Conservation (phyloP, 225 moss, liverwort and hornwort genomes). For the Takakia lepidozioides region DNA sequence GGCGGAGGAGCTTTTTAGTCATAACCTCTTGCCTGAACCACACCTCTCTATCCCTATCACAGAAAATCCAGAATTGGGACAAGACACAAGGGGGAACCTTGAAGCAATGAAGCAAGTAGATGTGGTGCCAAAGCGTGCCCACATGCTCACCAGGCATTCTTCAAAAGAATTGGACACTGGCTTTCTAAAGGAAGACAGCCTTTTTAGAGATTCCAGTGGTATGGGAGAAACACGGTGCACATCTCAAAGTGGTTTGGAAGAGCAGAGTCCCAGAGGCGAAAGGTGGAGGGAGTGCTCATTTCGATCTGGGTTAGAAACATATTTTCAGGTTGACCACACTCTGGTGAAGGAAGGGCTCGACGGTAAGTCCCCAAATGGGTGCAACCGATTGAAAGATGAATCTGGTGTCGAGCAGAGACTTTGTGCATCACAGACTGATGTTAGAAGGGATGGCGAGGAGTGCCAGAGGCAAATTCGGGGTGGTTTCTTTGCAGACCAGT, state of each 20-base stretch:
- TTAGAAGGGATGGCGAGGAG: conserved; percentile 3
- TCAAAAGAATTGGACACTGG: conserved; percentile 8
- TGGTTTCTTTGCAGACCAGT: conserved; percentile 89
- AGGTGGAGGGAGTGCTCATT: too few relatives aligned
- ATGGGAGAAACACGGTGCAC: too few relatives aligned
- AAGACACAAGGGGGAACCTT: conserved; percentile 16
- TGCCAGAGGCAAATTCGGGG: conserved; percentile 29
- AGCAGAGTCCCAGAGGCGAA: too few relatives aligned
- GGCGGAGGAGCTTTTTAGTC: conserved; percentile 21
- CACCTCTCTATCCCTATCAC: conserved; percentile 10
- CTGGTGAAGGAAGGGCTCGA: too few relatives aligned
- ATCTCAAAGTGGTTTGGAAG: too few relatives aligned
- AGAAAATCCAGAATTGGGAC: conserved; percentile 6
- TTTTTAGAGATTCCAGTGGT: too few relatives aligned
- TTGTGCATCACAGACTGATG: conserved; percentile 2
- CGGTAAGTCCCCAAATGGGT: too few relatives aligned
- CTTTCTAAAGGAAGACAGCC: conserved; percentile 6
- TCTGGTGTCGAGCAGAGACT: conserved; percentile 1
- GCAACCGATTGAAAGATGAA: too few relatives aligned
- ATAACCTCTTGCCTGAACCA: conserved; percentile 9
- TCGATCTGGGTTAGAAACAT: too few relatives aligned
- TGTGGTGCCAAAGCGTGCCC: conserved; percentile 6
- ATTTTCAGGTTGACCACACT: too few relatives aligned
- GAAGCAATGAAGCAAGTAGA: conserved; percentile 3
- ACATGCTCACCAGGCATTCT: too few relatives aligned